phyloP scores from a whole-genome alignment of 805 yeast species.

The Schwanniomyces yamadae region DNA sequence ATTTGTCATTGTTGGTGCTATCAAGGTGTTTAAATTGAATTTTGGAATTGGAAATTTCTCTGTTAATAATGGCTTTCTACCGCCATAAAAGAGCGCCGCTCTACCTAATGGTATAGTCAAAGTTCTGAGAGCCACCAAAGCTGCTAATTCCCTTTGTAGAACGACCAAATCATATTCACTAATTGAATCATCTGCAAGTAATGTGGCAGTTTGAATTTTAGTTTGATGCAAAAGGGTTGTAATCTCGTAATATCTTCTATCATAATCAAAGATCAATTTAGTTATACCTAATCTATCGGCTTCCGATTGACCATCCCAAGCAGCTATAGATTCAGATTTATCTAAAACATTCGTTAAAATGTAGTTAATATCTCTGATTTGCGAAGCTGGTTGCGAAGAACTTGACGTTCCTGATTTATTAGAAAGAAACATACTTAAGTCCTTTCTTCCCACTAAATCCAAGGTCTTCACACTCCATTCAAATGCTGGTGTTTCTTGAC shows the following conservation, averaged over 20 bases:
- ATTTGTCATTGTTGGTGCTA: constrained; percentile 65
- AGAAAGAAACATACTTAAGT: constrained; percentile 42
- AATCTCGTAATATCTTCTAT: constrained; percentile 76
- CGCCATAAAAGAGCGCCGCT: constrained; percentile 67
- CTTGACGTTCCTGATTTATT: constrained; percentile 13
- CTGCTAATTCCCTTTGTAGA: constrained; percentile 58
- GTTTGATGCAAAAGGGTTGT: constrained; percentile 71
- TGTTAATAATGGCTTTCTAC: constrained; percentile 74
- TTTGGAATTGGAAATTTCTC: constrained; percentile 81
- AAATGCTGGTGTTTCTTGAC: constrained; percentile 53
- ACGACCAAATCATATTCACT: constrained; percentile 57
- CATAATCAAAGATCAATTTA: constrained; percentile 69
- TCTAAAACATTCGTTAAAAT: constrained; percentile 38
- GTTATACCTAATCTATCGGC: constrained; percentile 69
- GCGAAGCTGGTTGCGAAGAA: constrained; percentile 2
- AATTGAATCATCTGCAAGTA: constrained; percentile 34
- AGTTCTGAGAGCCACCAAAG: constrained; percentile 65
- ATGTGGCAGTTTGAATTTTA: constrained; percentile 53
- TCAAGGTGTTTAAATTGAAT: constrained; percentile 63
- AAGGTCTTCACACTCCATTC: constrained; percentile 48
- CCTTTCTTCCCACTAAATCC: constrained; percentile 66
- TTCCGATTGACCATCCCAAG: constrained; percentile 73
- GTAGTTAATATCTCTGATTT: constrained; percentile 36
- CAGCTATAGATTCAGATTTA: constrained; percentile 45
- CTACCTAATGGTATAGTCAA: constrained; percentile 76